These are phyloP conservation scores for Pleurotus citrinopileatus DNA, from an alignment of 768 basidiomycete genomes.

Conservation along the genomic window DNA sequence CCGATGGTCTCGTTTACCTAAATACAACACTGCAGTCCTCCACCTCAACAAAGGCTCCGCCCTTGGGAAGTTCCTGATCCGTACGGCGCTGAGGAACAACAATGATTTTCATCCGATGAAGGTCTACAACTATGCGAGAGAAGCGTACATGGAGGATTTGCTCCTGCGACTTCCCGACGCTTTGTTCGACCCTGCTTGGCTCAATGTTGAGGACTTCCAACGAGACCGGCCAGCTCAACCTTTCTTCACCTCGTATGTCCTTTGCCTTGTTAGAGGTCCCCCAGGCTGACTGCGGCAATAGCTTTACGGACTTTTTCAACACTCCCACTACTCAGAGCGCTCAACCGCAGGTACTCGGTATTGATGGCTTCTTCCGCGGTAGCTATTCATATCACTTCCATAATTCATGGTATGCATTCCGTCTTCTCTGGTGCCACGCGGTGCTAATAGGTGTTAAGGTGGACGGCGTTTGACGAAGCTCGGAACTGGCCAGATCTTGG, in stretches of 20 bases:
- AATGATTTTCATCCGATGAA: conserved; percentile 98
- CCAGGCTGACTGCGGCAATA: conserved; percentile 25
- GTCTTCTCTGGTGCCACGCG: conserved; percentile 1
- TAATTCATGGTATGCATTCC: conserved; percentile 71
- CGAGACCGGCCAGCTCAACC: conserved; percentile 92
- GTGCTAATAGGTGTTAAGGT: conserved; percentile 48
- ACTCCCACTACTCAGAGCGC: conserved; percentile 72
- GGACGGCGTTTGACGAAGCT: conserved; percentile 90
- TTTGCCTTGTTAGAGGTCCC: not conserved
- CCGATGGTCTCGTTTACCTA: conserved; percentile 88
- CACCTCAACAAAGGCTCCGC: conserved; percentile 92
- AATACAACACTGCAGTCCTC: conserved; percentile 96
- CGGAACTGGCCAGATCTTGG: conserved; percentile 98
- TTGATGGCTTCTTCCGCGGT: conserved; percentile 95
- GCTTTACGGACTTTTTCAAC: conserved; percentile 88
- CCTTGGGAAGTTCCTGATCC: conserved; percentile 89
- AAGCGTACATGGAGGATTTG: conserved; percentile 81
- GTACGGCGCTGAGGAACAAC: conserved; percentile 89
- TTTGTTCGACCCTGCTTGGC: conserved; percentile 95
- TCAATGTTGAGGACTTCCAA: conserved; percentile 91
- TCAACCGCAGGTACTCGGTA: conserved; percentile 83
- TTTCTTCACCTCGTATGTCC: conserved; percentile 77
- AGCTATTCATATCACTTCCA: conserved; percentile 97
- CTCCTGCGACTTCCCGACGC: conserved; percentile 91
- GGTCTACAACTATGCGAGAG: conserved; percentile 85